Evolutionary conservation across 805 yeast genomes (phyloP).

Genomic region (Saccharomycopsis malanga): DNA sequence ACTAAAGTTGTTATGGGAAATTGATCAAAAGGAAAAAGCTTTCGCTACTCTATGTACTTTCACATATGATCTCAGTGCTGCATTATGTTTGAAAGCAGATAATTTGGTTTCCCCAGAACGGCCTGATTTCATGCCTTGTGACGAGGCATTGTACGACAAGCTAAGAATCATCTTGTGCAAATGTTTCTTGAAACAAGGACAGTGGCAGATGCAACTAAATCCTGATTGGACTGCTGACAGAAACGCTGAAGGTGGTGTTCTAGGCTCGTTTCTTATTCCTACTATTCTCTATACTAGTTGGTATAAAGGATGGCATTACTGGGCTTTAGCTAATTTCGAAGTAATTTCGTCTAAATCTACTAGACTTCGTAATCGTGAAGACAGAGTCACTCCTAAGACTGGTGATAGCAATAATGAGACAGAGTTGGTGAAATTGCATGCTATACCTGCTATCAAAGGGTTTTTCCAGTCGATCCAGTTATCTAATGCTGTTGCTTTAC

Average conservation of each 20-base stretch:
- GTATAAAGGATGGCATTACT: constrained; percentile 99
- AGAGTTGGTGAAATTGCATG: constrained; percentile 73
- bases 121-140: constrained; percentile 69
- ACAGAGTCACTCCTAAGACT: constrained; percentile 23
- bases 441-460: constrained; percentile 92
- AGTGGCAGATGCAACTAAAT: constrained; percentile 87
- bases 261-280: constrained; percentile 88
- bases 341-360: constrained; percentile 63
- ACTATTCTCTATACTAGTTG: constrained; percentile 89
- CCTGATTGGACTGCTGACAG: constrained; percentile 72
- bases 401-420: constrained; percentile 28
- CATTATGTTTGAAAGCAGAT: constrained; percentile 78
- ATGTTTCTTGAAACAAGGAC: constrained; percentile 95
- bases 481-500: constrained; percentile 80
- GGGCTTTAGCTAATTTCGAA: constrained; percentile 98
- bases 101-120: constrained; percentile 82
- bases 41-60: constrained; percentile 79
- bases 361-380: constrained; percentile 30
- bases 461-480: constrained; percentile 91
- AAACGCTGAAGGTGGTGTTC: constrained; percentile 65
- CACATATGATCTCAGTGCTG: constrained; percentile 84
- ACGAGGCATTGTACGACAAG: constrained; percentile 37
- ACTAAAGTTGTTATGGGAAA: constrained; percentile 93
- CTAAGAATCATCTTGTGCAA: constrained; percentile 83
- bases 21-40: constrained; percentile 84